Evolutionary conservation across 768 basidiomycete genomes (phyloP), one percentile per base, ranked within the genome.

Genomic region (Psilocybe cubensis): DNA sequence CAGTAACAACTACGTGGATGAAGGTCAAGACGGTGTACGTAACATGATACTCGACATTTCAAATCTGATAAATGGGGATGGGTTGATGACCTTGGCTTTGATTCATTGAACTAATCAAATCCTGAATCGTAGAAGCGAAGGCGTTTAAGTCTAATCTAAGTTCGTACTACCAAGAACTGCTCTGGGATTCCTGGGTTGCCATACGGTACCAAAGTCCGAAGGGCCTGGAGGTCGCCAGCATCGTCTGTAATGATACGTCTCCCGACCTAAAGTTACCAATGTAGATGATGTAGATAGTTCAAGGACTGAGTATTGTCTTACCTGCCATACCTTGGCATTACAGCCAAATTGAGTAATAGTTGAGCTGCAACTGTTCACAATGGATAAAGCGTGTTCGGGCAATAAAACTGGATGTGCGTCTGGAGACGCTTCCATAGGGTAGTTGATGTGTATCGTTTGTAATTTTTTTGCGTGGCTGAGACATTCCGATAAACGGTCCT

Each of bases 241-340:
- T 75, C 75, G 14, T 73, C 70, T 8, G 68, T 57, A 2, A 63
- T 48, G 10, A 83, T 72, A 14, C 61, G 63, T 35, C 81, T 74
- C 52, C 75, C 72, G 31, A 89, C 78, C 87, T 89, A 57, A 0
- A 53, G 52, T 8, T 54, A 21, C 12, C 14, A 23, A 25, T 11
- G 31, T 28, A 46, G 12, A 45, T 11, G 3, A 14, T 20, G 1
- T 3, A 43, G 2, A 23, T 2, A 21, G 28, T 43, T 4, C 11
- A 29, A 25, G 9, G 18, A 25, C 28, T 21, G n/a, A 6, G 24
- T 38, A 18, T 40, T 12, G 8, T 38, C 76, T 67, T 56, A 89
- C 91, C 79, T 88, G 82, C 85, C 87, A 91, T 1, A 89, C 89
- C 33, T 74, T 76, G 0, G 85, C 83, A 65, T 86, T 86, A 61